These are phyloP conservation scores for Gleditsia sinensis DNA, from an alignment of 306 rosid genomes.

Conservation along the genomic window DNA sequence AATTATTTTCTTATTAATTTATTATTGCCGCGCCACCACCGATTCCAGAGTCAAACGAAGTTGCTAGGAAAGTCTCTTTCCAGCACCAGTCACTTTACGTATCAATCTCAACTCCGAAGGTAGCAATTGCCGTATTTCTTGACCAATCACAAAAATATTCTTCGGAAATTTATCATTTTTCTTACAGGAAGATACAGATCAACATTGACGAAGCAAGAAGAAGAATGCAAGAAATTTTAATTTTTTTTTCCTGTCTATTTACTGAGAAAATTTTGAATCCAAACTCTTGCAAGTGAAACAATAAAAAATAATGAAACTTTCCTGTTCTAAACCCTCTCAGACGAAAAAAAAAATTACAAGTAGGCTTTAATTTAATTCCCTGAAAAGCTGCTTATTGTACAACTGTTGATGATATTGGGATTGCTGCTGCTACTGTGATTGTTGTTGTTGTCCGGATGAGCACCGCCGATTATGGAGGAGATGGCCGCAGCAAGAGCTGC, in stretches of 20 bases:
- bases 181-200: too few species aligned
- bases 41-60: conserved; percentile 3
- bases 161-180: background rate
- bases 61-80: conserved; percentile 52
- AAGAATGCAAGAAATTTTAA: background rate
- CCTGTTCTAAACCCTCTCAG: conserved; percentile 43
- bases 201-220: conserved; percentile 12
- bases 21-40: background rate
- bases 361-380: conserved; percentile 46
- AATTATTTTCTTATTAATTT: background rate
- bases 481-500: conserved; percentile 95
- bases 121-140: conserved; percentile 49
- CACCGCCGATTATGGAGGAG: conserved; percentile 85
- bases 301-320: conserved; percentile 51
- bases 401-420: conserved; percentile 33
- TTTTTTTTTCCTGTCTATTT: conserved; percentile 36
- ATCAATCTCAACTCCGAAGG: conserved; percentile 38
- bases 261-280: conserved; percentile 37
- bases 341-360: background rate
- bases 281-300: conserved; percentile 46
- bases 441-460: conserved; percentile 39
- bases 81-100: conserved; percentile 33
- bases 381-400: conserved; percentile 52
- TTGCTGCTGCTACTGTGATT: background rate
- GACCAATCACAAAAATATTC: conserved; percentile 36